Conservation (phyloP, 2,329 filamentous ascomycete genomes). For the Elsinoe fawcettii region DNA sequence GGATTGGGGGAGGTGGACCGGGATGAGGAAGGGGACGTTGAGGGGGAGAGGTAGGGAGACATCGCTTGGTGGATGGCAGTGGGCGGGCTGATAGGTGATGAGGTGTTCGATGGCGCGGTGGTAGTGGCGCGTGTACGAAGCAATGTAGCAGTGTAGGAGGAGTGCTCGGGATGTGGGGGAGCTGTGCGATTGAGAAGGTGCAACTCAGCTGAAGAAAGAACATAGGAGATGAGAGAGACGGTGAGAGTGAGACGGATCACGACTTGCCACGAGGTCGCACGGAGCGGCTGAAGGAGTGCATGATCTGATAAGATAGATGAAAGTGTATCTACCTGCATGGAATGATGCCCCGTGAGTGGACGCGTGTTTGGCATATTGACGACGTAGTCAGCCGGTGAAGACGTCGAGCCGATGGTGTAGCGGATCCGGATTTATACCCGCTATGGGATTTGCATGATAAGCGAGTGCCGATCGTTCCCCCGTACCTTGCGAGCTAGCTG, state of each 20-base stretch:
- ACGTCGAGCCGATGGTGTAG: not conserved
- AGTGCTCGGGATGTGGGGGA: not conserved
- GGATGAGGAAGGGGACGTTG: slow-evolving; percentile 20
- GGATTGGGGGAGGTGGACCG: slow-evolving; percentile 36
- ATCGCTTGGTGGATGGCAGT: slow-evolving; percentile 22
- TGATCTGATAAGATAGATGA: slow-evolving; percentile 11
- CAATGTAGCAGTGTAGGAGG: not conserved
- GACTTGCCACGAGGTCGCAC: slow-evolving; percentile 20
- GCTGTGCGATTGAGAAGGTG: not conserved
- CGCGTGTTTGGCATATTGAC: not conserved
- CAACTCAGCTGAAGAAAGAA: not conserved
- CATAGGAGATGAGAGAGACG: not conserved
- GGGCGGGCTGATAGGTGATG: not conserved
- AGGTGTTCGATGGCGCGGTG: not conserved
- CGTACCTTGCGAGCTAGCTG: not conserved
- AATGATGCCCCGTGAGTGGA: too few species aligned
- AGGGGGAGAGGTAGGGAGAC: slow-evolving; percentile 23
- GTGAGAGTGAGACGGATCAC: slow-evolving; percentile 44
- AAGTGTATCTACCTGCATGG: not conserved
- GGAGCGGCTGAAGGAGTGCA: slow-evolving; percentile 27
- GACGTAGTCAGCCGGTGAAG: not conserved
- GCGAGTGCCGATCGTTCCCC: not conserved
- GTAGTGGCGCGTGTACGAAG: not conserved
- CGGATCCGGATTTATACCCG: not conserved
- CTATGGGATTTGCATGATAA: not conserved